Percentiles rank a stretch among this genome's conserved stretches.
These are phyloP conservation scores for Talinum fruticosum DNA, from an alignment of 148 eudicot genomes.

Conservation along the genomic window DNA sequence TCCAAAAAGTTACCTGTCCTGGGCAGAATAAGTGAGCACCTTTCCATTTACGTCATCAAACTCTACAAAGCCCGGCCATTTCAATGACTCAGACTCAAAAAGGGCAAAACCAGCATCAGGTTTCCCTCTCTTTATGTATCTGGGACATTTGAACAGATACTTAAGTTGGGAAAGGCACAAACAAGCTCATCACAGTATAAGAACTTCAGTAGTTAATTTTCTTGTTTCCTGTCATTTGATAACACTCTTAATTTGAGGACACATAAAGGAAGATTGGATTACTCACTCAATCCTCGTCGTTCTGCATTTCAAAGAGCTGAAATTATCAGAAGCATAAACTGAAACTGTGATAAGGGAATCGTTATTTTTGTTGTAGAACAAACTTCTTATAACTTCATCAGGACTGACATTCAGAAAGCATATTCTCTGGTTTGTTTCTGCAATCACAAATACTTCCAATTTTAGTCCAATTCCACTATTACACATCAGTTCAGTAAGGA, in stretches of 20 bases:
- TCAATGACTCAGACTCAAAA: slow-evolving; percentile 92
- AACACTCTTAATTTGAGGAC: background rate
- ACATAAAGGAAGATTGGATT: background rate
- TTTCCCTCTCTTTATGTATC: slow-evolving; percentile 88
- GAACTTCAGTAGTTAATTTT: background rate
- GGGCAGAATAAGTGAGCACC: slow-evolving; percentile 85
- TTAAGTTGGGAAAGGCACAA: background rate
- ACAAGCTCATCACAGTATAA: background rate
- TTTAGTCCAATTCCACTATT: slow-evolving; percentile 3
- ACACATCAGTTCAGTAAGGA: background rate
- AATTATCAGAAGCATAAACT: slow-evolving; percentile 91
- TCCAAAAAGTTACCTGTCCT: slow-evolving; percentile 54
- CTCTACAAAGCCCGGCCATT: slow-evolving; percentile 99
- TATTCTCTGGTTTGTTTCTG: slow-evolving; percentile 93
- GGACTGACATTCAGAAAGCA: slow-evolving; percentile 86
- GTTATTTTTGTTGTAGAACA: slow-evolving; percentile 96
- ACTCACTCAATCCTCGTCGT: slow-evolving; percentile 93
- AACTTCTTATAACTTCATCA: slow-evolving; percentile 92
- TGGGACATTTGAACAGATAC: slow-evolving; percentile 25
- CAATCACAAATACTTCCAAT: slow-evolving; percentile 26
- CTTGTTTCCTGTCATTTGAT: background rate
- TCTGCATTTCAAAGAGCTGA: slow-evolving; percentile 95
- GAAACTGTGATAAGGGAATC: slow-evolving; percentile 97
- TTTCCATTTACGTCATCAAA: slow-evolving; percentile 97
- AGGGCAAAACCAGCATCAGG: slow-evolving; percentile 97